These are phyloP conservation scores for Tubosaeta sp. DNA, from an alignment of 768 basidiomycete species.

Conservation along the genomic window DNA sequence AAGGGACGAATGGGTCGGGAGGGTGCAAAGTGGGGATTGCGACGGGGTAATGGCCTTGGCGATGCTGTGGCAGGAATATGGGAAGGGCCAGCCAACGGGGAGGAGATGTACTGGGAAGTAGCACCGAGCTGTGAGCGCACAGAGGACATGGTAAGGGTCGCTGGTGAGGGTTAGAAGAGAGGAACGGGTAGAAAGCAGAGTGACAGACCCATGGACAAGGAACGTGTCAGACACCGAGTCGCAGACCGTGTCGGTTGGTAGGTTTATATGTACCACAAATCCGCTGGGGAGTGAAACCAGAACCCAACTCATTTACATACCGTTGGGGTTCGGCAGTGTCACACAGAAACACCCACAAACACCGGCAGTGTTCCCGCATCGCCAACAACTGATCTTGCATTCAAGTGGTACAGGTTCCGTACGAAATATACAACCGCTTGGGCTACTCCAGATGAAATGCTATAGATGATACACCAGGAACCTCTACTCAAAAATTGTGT, in stretches of 20 bases:
- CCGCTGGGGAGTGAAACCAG: constrained; percentile 21
- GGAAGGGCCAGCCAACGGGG: constrained; percentile 53
- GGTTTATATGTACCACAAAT: constrained; percentile 22
- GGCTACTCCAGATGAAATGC: not conserved
- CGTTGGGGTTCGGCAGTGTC: constrained; percentile 31
- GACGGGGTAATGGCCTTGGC: constrained; percentile 35
- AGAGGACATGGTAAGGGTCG: constrained; percentile 42
- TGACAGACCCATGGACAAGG: constrained; percentile 39
- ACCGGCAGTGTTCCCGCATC: not conserved
- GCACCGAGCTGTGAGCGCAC: constrained; percentile 23
- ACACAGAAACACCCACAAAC: constrained; percentile 23
- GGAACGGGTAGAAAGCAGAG: not conserved
- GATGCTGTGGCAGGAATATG: constrained; percentile 30
- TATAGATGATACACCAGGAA: constrained; percentile 15
- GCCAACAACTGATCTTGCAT: not conserved
- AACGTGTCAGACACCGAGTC: constrained; percentile 28
- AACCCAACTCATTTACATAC: constrained; percentile 3
- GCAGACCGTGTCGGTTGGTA: constrained; percentile 25
- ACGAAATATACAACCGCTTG: constrained; percentile 8
- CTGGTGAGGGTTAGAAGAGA: constrained; percentile 16
- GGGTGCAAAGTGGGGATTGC: constrained; percentile 53
- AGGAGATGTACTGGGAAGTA: constrained; percentile 47
- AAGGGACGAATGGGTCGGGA: constrained; percentile 81
- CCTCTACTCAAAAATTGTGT: constrained; percentile 12
- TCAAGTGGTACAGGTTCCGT: constrained; percentile 17